These are phyloP conservation scores for Entelexis paramagnoliae DNA, from an alignment of 1,139 yeast genomes.

Conservation along the genomic window DNA sequence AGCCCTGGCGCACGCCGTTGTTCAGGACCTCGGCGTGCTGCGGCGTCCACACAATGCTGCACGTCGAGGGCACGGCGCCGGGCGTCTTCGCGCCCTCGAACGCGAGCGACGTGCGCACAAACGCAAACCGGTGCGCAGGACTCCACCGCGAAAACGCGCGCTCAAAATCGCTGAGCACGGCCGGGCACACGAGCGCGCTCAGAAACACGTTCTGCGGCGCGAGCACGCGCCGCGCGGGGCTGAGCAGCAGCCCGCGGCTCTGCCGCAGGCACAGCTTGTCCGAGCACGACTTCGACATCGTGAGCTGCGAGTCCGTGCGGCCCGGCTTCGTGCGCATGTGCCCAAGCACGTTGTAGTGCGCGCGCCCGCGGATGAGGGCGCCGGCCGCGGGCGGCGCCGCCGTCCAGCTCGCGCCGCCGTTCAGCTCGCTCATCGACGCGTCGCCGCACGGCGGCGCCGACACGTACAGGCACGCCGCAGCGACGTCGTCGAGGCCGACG, in stretches of 20 bases:
- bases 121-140: slow-evolving; percentile 14
- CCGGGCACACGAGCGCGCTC: slow-evolving; percentile 46
- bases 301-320: slow-evolving; percentile 56
- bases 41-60: slow-evolving; percentile 22
- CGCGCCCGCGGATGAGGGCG: slow-evolving; percentile 51
- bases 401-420: slow-evolving; percentile 21
- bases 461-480: slow-evolving; percentile 44
- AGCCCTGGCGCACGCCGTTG: slow-evolving; percentile 24
- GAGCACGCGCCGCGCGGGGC: slow-evolving; percentile 38
- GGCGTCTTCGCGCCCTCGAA: slow-evolving; percentile 11
- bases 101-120: slow-evolving; percentile 1
- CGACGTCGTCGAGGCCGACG: slow-evolving; percentile 29
- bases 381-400: slow-evolving; percentile 21
- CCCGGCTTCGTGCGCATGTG: slow-evolving; percentile 87
- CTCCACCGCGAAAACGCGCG: slow-evolving; percentile 34
- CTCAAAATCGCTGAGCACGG: slow-evolving; percentile 36
- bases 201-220: slow-evolving; percentile 39
- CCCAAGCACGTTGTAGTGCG: slow-evolving; percentile 48
- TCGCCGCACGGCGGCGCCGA: slow-evolving; percentile 94
- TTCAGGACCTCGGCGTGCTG: slow-evolving; percentile 21
- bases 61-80: slow-evolving; percentile 16
- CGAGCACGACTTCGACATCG: slow-evolving; percentile 76
- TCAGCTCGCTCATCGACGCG: slow-evolving; percentile 49
- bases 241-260: slow-evolving; percentile 47
- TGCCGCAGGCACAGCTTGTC: slow-evolving; percentile 69